phyloP scores from a whole-genome alignment of 2,329 filamentous ascomycete genomes.

The Colletotrichum aenigma region DNA sequence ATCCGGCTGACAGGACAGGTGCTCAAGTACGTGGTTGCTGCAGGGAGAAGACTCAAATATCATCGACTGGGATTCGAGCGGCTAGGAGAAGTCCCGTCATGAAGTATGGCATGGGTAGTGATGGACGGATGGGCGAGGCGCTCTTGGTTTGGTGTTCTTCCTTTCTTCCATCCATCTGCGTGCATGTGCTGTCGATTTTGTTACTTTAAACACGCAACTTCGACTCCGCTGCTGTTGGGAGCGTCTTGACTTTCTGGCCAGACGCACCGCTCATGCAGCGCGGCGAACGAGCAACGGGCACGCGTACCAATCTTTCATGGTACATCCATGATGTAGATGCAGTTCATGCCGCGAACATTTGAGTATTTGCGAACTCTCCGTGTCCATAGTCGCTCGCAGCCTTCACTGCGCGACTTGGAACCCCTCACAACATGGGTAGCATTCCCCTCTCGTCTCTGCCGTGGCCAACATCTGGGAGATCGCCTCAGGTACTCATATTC shows the following conservation, averaged over 20 bases:
- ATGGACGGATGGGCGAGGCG: neutral
- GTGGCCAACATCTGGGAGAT: neutral
- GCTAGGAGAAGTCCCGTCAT: neutral
- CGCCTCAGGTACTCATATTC: neutral
- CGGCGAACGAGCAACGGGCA: neutral
- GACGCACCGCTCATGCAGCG: neutral
- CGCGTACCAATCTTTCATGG: neutral
- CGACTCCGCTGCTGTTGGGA: neutral
- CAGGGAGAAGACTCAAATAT: neutral
- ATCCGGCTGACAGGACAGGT: neutral
- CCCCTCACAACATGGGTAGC: neutral
- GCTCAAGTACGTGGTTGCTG: neutral
- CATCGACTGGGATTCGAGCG: neutral
- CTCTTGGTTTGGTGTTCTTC: neutral
- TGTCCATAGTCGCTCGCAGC: neutral
- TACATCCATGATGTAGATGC: neutral
- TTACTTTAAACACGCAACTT: neutral
- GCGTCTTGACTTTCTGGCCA: neutral
- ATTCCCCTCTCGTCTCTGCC: neutral
- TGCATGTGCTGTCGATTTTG: neutral
- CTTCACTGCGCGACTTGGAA: neutral
- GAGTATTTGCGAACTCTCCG: neutral
- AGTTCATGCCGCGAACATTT: conserved; percentile 2
- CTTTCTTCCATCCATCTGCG: neutral
- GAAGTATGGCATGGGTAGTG: neutral